A percentile compares a stretch with the other conserved stretches of the same genome.
Evolutionary conservation across 495 filamentous ascomycete species (phyloP).

Genomic region (Xylaria sp.): DNA sequence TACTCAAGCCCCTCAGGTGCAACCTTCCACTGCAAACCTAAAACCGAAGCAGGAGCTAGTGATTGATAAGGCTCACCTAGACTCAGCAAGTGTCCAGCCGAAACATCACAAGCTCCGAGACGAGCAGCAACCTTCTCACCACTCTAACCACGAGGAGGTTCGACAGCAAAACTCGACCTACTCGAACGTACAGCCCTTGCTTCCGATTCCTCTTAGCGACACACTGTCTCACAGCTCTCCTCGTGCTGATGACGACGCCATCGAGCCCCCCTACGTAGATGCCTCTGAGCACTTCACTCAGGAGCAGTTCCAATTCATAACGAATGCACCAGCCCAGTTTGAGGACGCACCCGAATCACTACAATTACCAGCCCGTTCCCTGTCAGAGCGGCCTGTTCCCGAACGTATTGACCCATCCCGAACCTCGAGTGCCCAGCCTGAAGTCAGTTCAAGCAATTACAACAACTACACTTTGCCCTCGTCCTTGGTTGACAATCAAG

Average conservation of each 20-base stretch:
- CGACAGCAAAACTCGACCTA: background rate
- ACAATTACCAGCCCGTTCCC: background rate
- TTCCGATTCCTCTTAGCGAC: background rate
- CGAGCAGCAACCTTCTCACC: background rate
- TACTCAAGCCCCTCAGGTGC: slow-evolving; percentile 18
- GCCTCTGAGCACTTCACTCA: slow-evolving; percentile 47
- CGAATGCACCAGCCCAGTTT: slow-evolving; percentile 19
- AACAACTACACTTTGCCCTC: slow-evolving; percentile 15
- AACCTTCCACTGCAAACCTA: slow-evolving; percentile 16
- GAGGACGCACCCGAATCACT: background rate
- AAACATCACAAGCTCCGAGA: background rate
- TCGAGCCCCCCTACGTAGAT: slow-evolving; percentile 52
- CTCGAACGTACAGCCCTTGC: background rate
- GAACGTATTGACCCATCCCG: background rate
- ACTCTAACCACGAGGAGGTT: background rate
- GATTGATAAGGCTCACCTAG: background rate
- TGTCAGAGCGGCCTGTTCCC: background rate
- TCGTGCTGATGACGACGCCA: slow-evolving; percentile 38
- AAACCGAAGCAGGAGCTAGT: slow-evolving; percentile 19
- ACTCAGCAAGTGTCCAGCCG: background rate
- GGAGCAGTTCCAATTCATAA: slow-evolving; percentile 18
- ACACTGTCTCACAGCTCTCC: background rate
- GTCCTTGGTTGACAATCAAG: slow-evolving; percentile 18
- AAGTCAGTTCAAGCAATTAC: background rate
- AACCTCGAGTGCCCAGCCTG: background rate